Percentiles rank a stretch among this genome's conserved stretches.
phyloP scores from a whole-genome alignment of 441 rosid species.

The Adansonia gregorii region DNA sequence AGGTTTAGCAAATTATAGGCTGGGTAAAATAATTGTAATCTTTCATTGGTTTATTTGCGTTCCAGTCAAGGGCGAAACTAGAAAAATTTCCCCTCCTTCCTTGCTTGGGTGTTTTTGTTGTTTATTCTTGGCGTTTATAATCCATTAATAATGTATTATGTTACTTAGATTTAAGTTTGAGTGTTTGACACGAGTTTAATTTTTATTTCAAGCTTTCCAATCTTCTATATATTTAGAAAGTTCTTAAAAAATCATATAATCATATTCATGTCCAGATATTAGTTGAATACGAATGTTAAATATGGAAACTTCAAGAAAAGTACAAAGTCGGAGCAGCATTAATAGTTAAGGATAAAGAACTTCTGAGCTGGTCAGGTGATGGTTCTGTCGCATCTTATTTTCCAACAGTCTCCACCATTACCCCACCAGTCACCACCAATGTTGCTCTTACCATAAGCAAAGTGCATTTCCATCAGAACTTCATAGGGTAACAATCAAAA shows the following conservation, averaged over 20 bases:
- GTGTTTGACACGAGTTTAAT: too few relatives aligned
- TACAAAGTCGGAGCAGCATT: too few relatives aligned
- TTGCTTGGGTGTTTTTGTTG: background rate
- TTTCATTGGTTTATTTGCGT: background rate
- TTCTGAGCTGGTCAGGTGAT: background rate
- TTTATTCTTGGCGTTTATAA: too few relatives aligned
- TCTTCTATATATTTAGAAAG: too few relatives aligned
- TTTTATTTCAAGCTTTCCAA: too few relatives aligned
- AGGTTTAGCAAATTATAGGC: too few relatives aligned
- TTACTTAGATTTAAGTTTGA: too few relatives aligned
- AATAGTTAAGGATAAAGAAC: background rate
- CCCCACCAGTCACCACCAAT: background rate
- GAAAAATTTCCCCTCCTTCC: background rate
- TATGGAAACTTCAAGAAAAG: too few relatives aligned
- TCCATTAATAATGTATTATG: too few relatives aligned
- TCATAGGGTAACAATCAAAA: background rate
- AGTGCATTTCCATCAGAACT: background rate
- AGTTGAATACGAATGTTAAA: too few relatives aligned
- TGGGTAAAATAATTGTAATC: background rate
- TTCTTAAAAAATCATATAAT: too few relatives aligned
- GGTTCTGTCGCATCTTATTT: background rate
- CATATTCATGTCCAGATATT: too few relatives aligned
- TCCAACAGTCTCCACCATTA: background rate
- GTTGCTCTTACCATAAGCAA: background rate
- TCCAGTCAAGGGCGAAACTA: background rate